Conservation (phyloP, 805 yeast genomes). For the Saccharomycopsis fermentans region DNA sequence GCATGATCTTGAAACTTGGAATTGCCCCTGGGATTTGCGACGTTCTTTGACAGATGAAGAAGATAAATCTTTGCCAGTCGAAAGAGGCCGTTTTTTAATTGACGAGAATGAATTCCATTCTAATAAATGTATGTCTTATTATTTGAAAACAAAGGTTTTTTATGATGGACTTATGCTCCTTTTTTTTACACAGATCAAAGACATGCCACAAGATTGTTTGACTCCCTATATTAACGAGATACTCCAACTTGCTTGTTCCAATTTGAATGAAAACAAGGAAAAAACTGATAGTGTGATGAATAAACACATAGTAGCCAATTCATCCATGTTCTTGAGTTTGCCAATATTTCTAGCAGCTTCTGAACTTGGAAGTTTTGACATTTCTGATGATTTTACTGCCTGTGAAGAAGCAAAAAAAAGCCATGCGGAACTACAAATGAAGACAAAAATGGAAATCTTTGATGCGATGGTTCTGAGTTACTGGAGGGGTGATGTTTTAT, state of each 20-base stretch:
- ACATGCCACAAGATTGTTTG: constrained; percentile 16
- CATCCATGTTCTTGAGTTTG: not conserved
- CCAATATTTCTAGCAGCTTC: not conserved
- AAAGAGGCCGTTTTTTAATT: not conserved
- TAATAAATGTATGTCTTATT: constrained; percentile 36
- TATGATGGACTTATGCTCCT: constrained; percentile 34
- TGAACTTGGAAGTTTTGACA: constrained; percentile 20
- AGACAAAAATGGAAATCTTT: constrained; percentile 17
- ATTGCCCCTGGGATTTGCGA: constrained; percentile 32
- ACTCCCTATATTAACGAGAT: not conserved
- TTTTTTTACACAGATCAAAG: constrained; percentile 30
- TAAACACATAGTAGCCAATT: not conserved
- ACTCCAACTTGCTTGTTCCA: not conserved
- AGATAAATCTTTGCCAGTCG: not conserved
- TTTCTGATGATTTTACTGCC: not conserved
- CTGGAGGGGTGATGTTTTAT: constrained; percentile 11
- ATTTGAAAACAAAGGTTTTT: constrained; percentile 37
- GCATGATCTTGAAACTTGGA: constrained; percentile 27
- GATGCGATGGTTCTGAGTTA: constrained; percentile 21
- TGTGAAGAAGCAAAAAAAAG: constrained; percentile 20
- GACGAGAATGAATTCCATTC: constrained; percentile 26
- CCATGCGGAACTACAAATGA: constrained; percentile 18
- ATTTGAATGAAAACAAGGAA: not conserved
- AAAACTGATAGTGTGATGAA: too few species aligned
- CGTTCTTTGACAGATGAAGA: not conserved